Conservation (phyloP, 176 grass and related monocot genomes). For the Hordeum marinum region DNA sequence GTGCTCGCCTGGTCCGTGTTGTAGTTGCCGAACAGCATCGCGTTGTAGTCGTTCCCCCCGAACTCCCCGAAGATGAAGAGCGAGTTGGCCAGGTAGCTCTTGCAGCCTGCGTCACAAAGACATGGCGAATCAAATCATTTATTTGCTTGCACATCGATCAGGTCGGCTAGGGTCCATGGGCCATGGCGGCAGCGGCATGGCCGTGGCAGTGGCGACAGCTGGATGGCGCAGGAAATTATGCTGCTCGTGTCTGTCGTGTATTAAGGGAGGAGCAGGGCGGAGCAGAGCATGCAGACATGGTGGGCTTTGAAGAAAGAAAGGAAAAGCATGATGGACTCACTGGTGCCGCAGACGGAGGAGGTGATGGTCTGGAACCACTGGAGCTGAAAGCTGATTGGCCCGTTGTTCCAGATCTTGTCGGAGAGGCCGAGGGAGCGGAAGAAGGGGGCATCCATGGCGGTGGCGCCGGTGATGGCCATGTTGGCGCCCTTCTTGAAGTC, state of each 20-base stretch:
- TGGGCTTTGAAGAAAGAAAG: not conserved
- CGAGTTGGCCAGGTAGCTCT: constrained; percentile 33
- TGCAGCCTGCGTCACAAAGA: constrained; percentile 30
- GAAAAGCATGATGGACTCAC: not conserved
- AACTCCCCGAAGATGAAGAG: constrained; percentile 66
- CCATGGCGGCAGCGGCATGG: not conserved
- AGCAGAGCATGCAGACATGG: not conserved
- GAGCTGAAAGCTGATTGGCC: constrained; percentile 54
- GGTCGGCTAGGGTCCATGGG: not conserved
- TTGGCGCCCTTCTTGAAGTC: constrained; percentile 64
- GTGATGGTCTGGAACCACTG: constrained; percentile 60
- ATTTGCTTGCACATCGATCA: too few relatives aligned
- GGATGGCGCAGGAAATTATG: not conserved
- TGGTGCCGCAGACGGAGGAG: constrained; percentile 40
- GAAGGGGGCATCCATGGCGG: constrained; percentile 54
- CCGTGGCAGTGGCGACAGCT: not conserved
- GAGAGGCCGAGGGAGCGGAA: constrained; percentile 48
- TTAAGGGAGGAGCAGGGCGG: too few relatives aligned
- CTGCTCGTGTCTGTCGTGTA: too few relatives aligned
- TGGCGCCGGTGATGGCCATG: constrained; percentile 67
- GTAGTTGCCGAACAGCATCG: constrained; percentile 57
- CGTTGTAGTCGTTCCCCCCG: constrained; percentile 73
- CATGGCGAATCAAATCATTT: not conserved
- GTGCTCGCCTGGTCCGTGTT: constrained; percentile 38
- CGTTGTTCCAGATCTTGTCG: constrained; percentile 67